These are phyloP conservation scores for Gnetum montanum DNA, from an alignment of 75 land plant genomes.

Conservation along the genomic window DNA sequence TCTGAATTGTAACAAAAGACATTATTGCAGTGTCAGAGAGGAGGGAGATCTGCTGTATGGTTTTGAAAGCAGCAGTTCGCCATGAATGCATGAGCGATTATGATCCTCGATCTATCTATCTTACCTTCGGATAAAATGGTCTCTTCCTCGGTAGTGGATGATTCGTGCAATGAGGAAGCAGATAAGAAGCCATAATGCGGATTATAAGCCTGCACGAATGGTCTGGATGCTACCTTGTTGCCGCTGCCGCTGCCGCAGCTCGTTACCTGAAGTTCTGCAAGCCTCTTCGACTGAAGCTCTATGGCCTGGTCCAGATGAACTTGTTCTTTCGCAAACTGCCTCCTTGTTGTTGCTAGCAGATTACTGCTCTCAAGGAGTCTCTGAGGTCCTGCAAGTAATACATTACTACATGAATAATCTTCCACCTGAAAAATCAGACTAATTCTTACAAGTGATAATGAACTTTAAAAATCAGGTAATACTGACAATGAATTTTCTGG, in stretches of 20 bases:
- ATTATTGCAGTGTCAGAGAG: background rate
- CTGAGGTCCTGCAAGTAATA: conserved; percentile 12
- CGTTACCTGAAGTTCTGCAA: conserved; percentile 68
- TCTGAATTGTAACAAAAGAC: background rate
- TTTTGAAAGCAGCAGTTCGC: background rate
- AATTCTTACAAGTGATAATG: background rate
- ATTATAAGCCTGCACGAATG: background rate
- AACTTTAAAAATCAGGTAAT: background rate
- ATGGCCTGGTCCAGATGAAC: conserved; percentile 55
- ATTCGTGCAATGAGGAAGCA: background rate
- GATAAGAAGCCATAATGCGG: background rate
- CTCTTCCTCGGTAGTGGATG: conserved; percentile 7
- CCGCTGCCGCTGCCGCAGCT: background rate
- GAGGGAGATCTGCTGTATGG: background rate
- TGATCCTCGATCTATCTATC: background rate
- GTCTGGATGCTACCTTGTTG: background rate
- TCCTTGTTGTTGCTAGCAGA: conserved; percentile 27
- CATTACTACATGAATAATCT: background rate
- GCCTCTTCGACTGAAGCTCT: conserved; percentile 59
- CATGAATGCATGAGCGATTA: background rate
- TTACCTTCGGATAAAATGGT: background rate
- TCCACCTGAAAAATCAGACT: background rate
- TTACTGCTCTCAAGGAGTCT: conserved; percentile 22
- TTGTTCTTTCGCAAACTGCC: conserved; percentile 50
- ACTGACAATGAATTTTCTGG: conserved; percentile 5